A percentile compares a stretch with the other conserved stretches of the same genome.
Conservation (phyloP, 768 basidiomycete species). For the Tricholoma sp. region DNA sequence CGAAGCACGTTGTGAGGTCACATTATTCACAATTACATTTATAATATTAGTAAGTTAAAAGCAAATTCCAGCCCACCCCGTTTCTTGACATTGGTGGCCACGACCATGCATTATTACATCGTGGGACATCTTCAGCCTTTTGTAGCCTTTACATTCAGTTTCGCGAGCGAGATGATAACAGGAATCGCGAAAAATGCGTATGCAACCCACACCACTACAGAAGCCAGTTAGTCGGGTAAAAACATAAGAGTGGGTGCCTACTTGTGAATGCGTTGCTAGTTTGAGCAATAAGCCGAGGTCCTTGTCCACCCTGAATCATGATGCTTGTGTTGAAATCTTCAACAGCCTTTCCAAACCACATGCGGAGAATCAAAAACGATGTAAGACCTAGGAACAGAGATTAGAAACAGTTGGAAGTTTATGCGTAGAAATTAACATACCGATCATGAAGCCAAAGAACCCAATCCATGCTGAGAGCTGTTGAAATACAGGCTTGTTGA, state of each 20-base stretch:
- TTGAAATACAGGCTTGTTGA: constrained; percentile 57
- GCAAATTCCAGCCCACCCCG: too few species aligned
- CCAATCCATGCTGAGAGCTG: constrained; percentile 68
- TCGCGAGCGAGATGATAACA: constrained; percentile 61
- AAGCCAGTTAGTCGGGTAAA: neutral
- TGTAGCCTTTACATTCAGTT: constrained; percentile 53
- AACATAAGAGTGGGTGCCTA: constrained; percentile 26
- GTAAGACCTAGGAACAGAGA: constrained; percentile 45
- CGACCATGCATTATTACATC: too few species aligned
- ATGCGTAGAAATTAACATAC: constrained; percentile 29
- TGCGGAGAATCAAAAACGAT: constrained; percentile 65
- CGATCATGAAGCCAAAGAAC: constrained; percentile 69
- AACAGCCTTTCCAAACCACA: constrained; percentile 79
- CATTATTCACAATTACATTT: too few species aligned
- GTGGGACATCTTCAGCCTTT: constrained; percentile 7
- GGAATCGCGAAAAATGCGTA: constrained; percentile 73
- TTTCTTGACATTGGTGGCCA: too few species aligned
- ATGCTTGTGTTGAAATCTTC: constrained; percentile 73
- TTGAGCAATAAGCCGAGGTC: constrained; percentile 55
- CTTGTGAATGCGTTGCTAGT: constrained; percentile 73
- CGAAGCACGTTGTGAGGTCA: too few species aligned
- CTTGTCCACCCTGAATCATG: constrained; percentile 42
- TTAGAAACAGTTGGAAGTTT: neutral
- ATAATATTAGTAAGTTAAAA: too few species aligned
- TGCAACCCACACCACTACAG: constrained; percentile 71